Percentiles rank a stretch among this genome's conserved stretches.
Conservation (phyloP, 805 yeast species). For the Sporopachydermia lactativora region DNA sequence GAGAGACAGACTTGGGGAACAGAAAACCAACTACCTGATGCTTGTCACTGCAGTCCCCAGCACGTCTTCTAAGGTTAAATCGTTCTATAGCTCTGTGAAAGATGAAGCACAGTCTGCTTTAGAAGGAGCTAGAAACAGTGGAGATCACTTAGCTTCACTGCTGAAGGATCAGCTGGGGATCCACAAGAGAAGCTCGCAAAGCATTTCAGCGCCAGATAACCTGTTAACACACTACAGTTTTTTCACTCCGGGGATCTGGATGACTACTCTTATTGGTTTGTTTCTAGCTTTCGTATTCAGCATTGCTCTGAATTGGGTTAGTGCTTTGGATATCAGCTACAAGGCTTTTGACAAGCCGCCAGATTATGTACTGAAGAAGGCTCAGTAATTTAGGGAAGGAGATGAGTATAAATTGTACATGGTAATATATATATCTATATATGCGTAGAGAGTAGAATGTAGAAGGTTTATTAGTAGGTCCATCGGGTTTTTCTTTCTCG, state of each 20-base stretch:
- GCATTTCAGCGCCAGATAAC: conserved; percentile 16
- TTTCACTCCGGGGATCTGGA: conserved; percentile 72
- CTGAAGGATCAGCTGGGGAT: background rate
- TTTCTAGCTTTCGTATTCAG: conserved; percentile 42
- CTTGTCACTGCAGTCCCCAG: background rate
- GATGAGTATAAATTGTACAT: too few relatives aligned
- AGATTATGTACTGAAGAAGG: conserved; percentile 32
- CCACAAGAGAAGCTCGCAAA: background rate
- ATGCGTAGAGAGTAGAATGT: too few relatives aligned
- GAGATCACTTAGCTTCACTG: background rate
- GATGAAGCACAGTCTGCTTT: background rate
- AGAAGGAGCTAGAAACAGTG: background rate
- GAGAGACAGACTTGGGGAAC: background rate
- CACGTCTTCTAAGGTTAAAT: background rate
- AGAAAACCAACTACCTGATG: background rate
- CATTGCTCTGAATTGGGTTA: conserved; percentile 58
- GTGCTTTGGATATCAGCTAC: conserved; percentile 62
- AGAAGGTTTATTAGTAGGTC: too few relatives aligned
- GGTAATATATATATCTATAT: too few relatives aligned
- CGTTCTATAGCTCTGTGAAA: background rate
- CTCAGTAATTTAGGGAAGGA: too few relatives aligned
- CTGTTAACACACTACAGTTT: conserved; percentile 53
- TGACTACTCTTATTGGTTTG: conserved; percentile 53
- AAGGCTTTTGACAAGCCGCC: conserved; percentile 66
- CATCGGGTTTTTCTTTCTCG: too few relatives aligned